Conservation (phyloP, 2,329 filamentous ascomycete genomes). For the Ophiocordyceps camponoti-floridani region DNA sequence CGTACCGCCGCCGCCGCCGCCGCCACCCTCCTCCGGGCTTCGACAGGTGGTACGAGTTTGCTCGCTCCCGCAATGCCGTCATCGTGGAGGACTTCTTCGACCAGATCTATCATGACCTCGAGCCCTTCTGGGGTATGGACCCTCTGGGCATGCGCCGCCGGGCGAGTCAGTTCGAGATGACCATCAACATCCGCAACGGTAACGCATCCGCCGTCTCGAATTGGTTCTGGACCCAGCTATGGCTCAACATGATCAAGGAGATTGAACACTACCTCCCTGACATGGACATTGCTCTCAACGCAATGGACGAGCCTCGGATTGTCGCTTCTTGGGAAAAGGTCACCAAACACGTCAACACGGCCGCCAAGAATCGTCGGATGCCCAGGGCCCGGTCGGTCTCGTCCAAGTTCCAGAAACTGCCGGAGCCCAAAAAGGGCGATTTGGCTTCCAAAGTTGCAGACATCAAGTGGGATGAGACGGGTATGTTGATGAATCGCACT, state of each 20-base stretch:
- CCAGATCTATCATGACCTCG: conserved; percentile 43
- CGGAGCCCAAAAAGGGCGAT: conserved; percentile 17
- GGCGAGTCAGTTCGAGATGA: conserved; percentile 24
- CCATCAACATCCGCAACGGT: conserved; percentile 28
- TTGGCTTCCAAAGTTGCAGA: conserved; percentile 15
- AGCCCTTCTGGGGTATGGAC: conserved; percentile 41
- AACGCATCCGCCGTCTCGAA: conserved; percentile 20
- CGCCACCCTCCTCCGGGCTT: conserved; percentile 48
- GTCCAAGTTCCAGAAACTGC: conserved; percentile 23
- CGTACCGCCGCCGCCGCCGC: conserved; percentile 36
- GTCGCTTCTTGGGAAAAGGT: conserved; percentile 40
- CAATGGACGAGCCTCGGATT: conserved; percentile 43
- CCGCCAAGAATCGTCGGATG: conserved; percentile 18
- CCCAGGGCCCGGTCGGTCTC: conserved; percentile 21
- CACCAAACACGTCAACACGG: conserved; percentile 27
- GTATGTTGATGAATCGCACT: conserved; percentile 14
- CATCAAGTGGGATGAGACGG: conserved; percentile 32
- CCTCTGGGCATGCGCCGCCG: conserved; percentile 18
- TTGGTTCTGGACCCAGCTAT: conserved; percentile 25
- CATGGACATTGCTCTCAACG: conserved; percentile 49
- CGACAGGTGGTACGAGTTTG: conserved; percentile 38
- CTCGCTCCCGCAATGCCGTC: conserved; percentile 29
- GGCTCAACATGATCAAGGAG: conserved; percentile 29
- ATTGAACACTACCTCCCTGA: conserved; percentile 40
- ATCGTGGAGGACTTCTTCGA: conserved; percentile 47